phyloP scores from a whole-genome alignment of 176 grass and related monocot species.

The Pharus latifolius region DNA sequence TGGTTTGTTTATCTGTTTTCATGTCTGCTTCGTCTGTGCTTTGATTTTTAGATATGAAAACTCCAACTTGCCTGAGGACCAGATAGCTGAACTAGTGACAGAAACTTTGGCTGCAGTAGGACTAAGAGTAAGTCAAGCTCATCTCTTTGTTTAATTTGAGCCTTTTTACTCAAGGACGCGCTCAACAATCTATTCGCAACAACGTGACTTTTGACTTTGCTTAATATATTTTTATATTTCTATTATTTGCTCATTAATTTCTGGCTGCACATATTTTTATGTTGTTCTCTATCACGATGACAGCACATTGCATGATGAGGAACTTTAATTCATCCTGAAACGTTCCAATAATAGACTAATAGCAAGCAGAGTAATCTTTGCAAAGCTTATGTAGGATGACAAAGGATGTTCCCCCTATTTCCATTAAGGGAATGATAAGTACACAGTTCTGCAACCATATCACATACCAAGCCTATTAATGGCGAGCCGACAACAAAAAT shows the following conservation, averaged over 20 bases:
- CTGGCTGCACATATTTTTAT: no score
- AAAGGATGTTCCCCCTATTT: no score
- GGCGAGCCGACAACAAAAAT: no score
- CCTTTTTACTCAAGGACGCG: neutral
- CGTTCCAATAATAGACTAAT: neutral
- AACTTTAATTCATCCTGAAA: neutral
- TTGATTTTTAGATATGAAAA: slow-evolving; percentile 80
- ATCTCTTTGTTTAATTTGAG: neutral
- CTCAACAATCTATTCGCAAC: neutral
- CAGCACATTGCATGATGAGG: neutral
- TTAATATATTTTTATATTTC: no score
- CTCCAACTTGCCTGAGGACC: slow-evolving; percentile 54
- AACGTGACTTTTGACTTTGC: neutral
- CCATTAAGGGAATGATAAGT: no score
- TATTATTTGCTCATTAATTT: no score
- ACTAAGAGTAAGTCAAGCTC: slow-evolving; percentile 63
- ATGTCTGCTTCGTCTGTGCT: slow-evolving; percentile 15
- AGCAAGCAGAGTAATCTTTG: neutral
- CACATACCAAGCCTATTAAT: no score
- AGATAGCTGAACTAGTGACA: slow-evolving; percentile 65
- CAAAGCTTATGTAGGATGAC: neutral
- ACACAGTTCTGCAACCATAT: no score
- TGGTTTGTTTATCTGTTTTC: slow-evolving; percentile 5
- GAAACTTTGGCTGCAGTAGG: slow-evolving; percentile 85
- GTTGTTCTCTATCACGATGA: no score